Conservation (phyloP, 345 rosid species). For the Aquilaria sinensis region DNA sequence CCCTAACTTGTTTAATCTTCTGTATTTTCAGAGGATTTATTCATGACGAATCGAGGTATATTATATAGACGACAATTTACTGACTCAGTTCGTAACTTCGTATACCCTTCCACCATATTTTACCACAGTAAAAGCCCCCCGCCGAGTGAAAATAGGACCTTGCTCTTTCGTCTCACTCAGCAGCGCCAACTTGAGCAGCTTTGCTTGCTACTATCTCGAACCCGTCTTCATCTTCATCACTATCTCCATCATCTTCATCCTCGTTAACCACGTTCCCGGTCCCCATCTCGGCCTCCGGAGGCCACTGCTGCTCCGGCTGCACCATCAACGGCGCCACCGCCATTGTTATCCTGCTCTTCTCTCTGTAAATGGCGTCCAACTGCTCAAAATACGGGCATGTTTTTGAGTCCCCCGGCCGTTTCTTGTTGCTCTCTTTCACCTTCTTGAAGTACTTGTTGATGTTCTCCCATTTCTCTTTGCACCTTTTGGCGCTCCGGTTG, state of each 20-base stretch:
- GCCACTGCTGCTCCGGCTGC: conserved; percentile 70
- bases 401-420: conserved; percentile 53
- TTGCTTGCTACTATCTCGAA: conserved; percentile 55
- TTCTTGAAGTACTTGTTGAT: conserved; percentile 77
- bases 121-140: conserved; percentile 2
- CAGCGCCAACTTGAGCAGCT: conserved; percentile 27
- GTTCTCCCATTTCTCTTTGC: conserved; percentile 84
- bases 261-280: conserved; percentile 22
- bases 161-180: conserved; percentile 15
- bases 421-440: conserved; percentile 55
- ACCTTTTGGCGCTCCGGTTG: conserved; percentile 49
- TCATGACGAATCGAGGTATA: no score
- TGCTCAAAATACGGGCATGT: conserved; percentile 66
- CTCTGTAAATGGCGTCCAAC: conserved; percentile 47
- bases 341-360: conserved; percentile 20
- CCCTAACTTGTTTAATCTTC: not conserved
- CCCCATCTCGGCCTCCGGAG: conserved; percentile 14
- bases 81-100: no score
- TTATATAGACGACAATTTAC: no score
- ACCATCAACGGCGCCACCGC: conserved; percentile 46
- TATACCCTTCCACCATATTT: not conserved
- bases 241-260: conserved; percentile 27
- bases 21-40: no score
- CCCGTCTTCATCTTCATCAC: conserved; percentile 42
- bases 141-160: not conserved